Evolutionary conservation across 202 grass and related monocot genomes (phyloP).

Genomic region (Panicum hallii): DNA sequence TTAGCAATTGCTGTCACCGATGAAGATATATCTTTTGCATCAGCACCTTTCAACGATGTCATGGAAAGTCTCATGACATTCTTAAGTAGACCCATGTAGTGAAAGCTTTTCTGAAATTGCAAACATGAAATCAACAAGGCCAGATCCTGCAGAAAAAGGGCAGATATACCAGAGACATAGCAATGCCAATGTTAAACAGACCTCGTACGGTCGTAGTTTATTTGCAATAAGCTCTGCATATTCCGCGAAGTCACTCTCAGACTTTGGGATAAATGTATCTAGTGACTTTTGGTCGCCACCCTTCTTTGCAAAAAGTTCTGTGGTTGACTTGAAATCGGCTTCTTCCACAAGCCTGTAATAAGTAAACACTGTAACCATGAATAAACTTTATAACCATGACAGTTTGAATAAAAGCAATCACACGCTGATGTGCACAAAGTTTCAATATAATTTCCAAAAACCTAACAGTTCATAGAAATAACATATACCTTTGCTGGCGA

Average conservation of each 20-base stretch:
- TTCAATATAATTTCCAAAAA: background rate
- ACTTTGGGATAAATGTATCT: slow-evolving; percentile 92
- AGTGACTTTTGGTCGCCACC: slow-evolving; percentile 72
- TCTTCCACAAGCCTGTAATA: slow-evolving; percentile 91
- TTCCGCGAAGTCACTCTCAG: slow-evolving; percentile 83
- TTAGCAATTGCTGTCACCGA: slow-evolving; percentile 83
- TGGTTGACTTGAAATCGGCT: slow-evolving; percentile 85
- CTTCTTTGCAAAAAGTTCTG: slow-evolving; percentile 86
- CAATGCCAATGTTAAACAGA: slow-evolving; percentile 28
- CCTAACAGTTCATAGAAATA: background rate
- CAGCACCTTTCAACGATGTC: slow-evolving; percentile 78
- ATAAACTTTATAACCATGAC: background rate
- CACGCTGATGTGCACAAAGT: background rate
- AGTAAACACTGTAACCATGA: slow-evolving; percentile 21
- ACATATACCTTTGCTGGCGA: slow-evolving; percentile 89
- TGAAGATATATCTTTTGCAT: slow-evolving; percentile 91
- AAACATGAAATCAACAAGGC: slow-evolving; percentile 32
- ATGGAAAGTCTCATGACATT: slow-evolving; percentile 79
- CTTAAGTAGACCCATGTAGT: slow-evolving; percentile 90
- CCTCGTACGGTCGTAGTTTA: slow-evolving; percentile 81
- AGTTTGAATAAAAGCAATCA: background rate
- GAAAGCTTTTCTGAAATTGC: slow-evolving; percentile 93
- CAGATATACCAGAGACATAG: background rate
- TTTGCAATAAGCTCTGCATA: slow-evolving; percentile 88
- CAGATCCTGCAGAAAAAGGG: slow-evolving; percentile 3